These are phyloP conservation scores for Xylariaceae sp. DNA, from an alignment of 2,329 filamentous ascomycete genomes.

Conservation along the genomic window DNA sequence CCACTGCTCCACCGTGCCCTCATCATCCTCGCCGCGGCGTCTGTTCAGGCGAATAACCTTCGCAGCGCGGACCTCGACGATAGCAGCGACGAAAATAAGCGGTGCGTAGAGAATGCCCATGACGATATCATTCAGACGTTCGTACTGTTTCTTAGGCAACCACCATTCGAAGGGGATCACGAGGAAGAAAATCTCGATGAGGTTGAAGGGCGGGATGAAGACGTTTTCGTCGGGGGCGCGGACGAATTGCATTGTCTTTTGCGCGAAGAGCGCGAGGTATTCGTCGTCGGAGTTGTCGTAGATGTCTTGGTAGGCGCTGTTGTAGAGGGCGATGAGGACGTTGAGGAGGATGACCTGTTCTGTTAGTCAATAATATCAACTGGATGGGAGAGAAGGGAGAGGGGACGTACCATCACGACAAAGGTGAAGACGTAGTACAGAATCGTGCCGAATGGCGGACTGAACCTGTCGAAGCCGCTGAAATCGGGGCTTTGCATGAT, in stretches of 20 bases:
- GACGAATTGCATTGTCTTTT: conserved; percentile 95
- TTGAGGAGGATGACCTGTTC: conserved; percentile 69
- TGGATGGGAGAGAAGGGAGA: not conserved
- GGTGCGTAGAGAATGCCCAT: conserved; percentile 86
- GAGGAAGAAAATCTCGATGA: conserved; percentile 79
- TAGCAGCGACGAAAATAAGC: conserved; percentile 71
- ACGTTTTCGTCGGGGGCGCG: conserved; percentile 97
- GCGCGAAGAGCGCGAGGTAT: conserved; percentile 85
- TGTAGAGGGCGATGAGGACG: conserved; percentile 94
- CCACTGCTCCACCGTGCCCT: conserved; percentile 88
- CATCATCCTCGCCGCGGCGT: conserved; percentile 76
- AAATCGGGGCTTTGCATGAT: conserved; percentile 93
- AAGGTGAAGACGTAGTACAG: conserved; percentile 98
- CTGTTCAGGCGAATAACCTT: conserved; percentile 67
- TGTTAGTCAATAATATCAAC: too few relatives aligned
- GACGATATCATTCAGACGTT: conserved; percentile 77
- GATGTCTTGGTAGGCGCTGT: conserved; percentile 92
- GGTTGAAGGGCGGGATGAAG: conserved; percentile 92
- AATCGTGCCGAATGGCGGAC: conserved; percentile 86
- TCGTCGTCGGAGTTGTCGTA: conserved; percentile 92
- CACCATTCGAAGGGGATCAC: conserved; percentile 90
- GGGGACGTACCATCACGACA: conserved; percentile 72
- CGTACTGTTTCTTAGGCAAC: conserved; percentile 69
- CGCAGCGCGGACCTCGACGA: conserved; percentile 62
- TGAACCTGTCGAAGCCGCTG: conserved; percentile 79